Base-by-base conservation (phyloP, 108 stramenopile species). In the Chaetoceros muelleri region DNA sequence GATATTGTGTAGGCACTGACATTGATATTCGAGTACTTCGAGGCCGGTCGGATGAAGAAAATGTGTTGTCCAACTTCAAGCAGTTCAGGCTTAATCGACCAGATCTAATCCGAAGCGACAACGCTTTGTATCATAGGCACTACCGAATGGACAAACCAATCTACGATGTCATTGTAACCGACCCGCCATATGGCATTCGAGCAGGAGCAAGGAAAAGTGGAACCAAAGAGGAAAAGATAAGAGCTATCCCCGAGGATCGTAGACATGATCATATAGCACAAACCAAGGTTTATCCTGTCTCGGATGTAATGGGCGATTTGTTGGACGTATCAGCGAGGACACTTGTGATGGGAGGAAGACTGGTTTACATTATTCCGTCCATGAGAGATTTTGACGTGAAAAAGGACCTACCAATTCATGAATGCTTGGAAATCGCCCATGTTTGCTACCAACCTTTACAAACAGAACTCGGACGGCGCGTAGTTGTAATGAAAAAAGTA, bases 181-280 rank as follows among this genome's bases (percentile, higher is more conserved):
- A 92, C 65, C 90, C 90, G 7, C 90, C 90, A 0, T 92, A 87
- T 51, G 90, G 90, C 19, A 87, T 92, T 48, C 87, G 98, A 28
- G 98, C 98, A 10, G 98, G 96, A 2, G 98, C 98, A n/a, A 70
- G 84, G 24, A 81, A 82, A 49, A 73, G 71, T 30, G 92, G 88
- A 3, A 73, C 83, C 10, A 48, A 70, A 46, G 44, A 53, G n/a
- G 73, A 67, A 18, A 66, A 78, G 21, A 67, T 76, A 2, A 56
- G 76, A 27, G 64, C 74, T 44, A 68, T 95, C 24, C 55, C 72
- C 40, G 88, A 89, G 18, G 92, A 94, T 44, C 72, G 86, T 55
- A 72, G 96, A 24, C 70, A 84, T 49, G 89, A 94, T 54, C 96
- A 95, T 58, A 89, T 97, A 61, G 83, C 95, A 13, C 89, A 94